A percentile compares a stretch with the other conserved stretches of the same genome.
phyloP scores from a whole-genome alignment of 2,329 filamentous ascomycete species.

The Talaromyces sp. region DNA sequence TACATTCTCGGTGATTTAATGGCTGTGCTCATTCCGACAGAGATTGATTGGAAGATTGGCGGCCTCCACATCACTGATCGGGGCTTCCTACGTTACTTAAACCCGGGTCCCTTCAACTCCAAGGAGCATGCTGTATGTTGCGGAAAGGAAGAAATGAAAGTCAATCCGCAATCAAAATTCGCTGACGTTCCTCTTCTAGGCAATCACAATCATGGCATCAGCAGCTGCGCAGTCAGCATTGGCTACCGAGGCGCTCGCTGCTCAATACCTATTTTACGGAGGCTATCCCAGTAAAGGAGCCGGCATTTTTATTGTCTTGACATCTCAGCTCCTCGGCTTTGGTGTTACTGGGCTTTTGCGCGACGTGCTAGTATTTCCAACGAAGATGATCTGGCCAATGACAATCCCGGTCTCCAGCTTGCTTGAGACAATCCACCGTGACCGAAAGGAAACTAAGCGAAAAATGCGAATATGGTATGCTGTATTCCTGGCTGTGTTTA shows the following conservation, averaged over 20 bases:
- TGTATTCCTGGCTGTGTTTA: constrained; percentile 35
- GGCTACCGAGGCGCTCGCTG: constrained; percentile 43
- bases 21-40: constrained; percentile 34
- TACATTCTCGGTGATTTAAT: constrained; percentile 44
- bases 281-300: constrained; percentile 38
- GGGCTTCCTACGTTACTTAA: constrained; percentile 29
- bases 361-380: constrained; percentile 46
- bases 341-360: constrained; percentile 50
- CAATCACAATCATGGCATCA: constrained; percentile 43
- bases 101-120: constrained; percentile 38
- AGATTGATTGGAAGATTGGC: constrained; percentile 27
- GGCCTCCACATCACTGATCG: constrained; percentile 6
- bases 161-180: not conserved
- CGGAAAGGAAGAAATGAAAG: not conserved
- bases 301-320: constrained; percentile 46
- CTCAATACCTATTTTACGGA: constrained; percentile 48
- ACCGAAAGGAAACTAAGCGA: constrained; percentile 36
- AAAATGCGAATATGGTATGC: constrained; percentile 28
- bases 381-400: constrained; percentile 48
- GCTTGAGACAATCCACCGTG: constrained; percentile 40
- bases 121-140: constrained; percentile 31
- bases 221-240: constrained; percentile 34
- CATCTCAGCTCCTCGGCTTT: constrained; percentile 50
- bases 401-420: constrained; percentile 37
- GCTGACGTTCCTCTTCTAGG: not conserved